phyloP scores from a whole-genome alignment of 2,329 filamentous ascomycete species.

The Monosporascus ibericus region DNA sequence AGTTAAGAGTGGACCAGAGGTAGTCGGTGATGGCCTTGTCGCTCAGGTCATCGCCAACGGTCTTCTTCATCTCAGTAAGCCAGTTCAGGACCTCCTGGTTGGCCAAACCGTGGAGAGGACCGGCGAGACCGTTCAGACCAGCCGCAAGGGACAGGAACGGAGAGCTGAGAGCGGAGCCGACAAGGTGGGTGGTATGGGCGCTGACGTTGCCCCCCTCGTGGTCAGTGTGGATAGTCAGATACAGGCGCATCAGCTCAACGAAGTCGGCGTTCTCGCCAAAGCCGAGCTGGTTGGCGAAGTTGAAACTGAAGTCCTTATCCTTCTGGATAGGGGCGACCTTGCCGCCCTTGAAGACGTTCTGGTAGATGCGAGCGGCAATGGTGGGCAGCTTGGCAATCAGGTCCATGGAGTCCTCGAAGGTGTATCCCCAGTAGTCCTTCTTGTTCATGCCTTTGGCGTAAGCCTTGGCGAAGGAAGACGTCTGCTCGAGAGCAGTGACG shows the following conservation, averaged over 20 bases:
- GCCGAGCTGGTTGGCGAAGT: conserved; percentile 99
- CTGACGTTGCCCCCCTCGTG: conserved; percentile 99
- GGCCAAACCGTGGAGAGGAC: conserved; percentile 95
- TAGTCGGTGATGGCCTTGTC: conserved; percentile 97
- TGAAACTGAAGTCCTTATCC: conserved; percentile 99
- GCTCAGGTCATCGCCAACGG: conserved; percentile 86
- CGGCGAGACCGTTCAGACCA: conserved; percentile 95
- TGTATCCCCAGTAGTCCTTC: conserved; percentile 99
- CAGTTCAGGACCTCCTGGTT: conserved; percentile 99
- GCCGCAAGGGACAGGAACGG: conserved; percentile 95
- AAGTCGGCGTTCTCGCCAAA: conserved; percentile 95
- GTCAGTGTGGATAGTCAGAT: conserved; percentile 99
- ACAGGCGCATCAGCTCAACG: conserved; percentile 95
- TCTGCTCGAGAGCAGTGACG: conserved; percentile 96
- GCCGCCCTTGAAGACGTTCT: conserved; percentile 99
- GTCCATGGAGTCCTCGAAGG: conserved; percentile 99
- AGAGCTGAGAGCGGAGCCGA: conserved; percentile 93
- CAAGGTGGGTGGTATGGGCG: conserved; percentile 97
- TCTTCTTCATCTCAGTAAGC: conserved; percentile 98
- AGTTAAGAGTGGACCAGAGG: conserved; percentile 95
- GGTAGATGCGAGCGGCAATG: conserved; percentile 98
- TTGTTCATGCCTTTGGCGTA: conserved; percentile 99
- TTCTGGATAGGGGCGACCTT: conserved; percentile 95
- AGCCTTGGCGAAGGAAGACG: conserved; percentile 95
- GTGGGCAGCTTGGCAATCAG: conserved; percentile 98